Evolutionary conservation across 2,329 filamentous ascomycete species (phyloP), one percentile per base, ranked within the genome.

Genomic region (Chalaropsis thielavioides): DNA sequence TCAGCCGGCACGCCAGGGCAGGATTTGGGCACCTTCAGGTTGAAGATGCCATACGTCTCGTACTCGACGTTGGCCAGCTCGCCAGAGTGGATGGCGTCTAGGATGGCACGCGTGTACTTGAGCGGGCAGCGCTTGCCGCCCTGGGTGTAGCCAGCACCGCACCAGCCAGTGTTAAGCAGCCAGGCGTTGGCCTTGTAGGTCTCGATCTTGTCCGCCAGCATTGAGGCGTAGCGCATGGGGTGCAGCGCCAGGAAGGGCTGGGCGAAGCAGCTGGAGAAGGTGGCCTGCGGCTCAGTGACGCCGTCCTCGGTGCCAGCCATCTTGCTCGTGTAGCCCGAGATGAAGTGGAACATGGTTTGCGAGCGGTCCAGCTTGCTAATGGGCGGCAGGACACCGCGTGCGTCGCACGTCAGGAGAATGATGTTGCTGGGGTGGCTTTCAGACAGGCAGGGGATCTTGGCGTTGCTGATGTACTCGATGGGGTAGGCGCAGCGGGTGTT

Each of bases 321-420:
- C 87, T 99, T 99, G 74, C 92, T 97, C 69, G 94, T 99, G 83
- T 99, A 99, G 72, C 94, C 94, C 19, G 90, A 95, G 79, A 99
- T 99, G 86, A 99, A 99, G 83, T 99, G 94, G 87, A 97, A 99
- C 92, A 99, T 97, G 76, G 91, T 96, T 81, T 97, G 94, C 72
- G 90, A 85, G 69, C 88, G 84, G 81, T 88, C 86, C 75, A 99
- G 88, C 83, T 97, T 97, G 72, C 91, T 96, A 79, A 99, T 97
- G 61, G 94, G 94, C 66, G 94, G 94, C 65, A 99, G 86, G 61
- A 99, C 94, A 81, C 94, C 94, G 71, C 94, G 90, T 67, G 94
- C 94, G 73, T 99, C 94, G 80, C 94, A 99, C 68, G 94, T 99
- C 71, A 99, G 86, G 71, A 99, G 88, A 74, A 99, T 89, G 78